Evolutionary conservation across 2,329 filamentous ascomycete genomes (phyloP).

Genomic region (Huntiella moniliformis): DNA sequence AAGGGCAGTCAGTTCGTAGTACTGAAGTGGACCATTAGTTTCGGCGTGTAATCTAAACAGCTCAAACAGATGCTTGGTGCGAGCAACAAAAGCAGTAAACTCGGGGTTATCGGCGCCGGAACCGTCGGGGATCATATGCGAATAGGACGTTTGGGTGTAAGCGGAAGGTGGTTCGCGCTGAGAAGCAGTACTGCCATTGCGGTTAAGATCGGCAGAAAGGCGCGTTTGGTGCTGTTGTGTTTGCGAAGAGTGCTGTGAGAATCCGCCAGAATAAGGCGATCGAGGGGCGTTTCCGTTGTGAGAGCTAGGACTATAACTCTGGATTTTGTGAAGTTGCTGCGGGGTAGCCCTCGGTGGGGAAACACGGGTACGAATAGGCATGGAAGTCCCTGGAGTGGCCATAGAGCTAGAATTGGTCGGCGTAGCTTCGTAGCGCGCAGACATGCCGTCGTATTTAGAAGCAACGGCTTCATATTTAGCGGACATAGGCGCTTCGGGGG

Average conservation of each 20-base stretch:
- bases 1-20: constrained; percentile 47
- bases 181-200: constrained; percentile 15
- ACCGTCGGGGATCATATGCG: constrained; percentile 1
- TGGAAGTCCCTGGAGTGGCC: neutral
- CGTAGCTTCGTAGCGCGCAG: constrained; percentile 4
- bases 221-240: neutral
- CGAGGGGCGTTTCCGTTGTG: constrained; percentile 1
- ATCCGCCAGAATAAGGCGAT: constrained; percentile 1
- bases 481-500: constrained; percentile 4
- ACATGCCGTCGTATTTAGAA: constrained; percentile 2
- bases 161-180: constrained; percentile 16
- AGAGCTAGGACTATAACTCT: constrained; percentile 7
- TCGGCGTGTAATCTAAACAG: constrained; percentile 66
- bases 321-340: constrained; percentile 1
- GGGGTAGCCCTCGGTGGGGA: constrained; percentile 1
- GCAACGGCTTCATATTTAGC: constrained; percentile 1
- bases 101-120: constrained; percentile 1
- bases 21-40: constrained; percentile 44
- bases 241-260: neutral
- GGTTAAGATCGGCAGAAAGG: constrained; percentile 11
- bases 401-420: neutral
- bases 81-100: constrained; percentile 47
- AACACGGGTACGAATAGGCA: neutral
- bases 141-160: constrained; percentile 5
- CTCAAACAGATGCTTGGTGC: constrained; percentile 55